These are phyloP conservation scores for Scutellaria baicalensis DNA, from an alignment of 257 asterid species.

Conservation along the genomic window DNA sequence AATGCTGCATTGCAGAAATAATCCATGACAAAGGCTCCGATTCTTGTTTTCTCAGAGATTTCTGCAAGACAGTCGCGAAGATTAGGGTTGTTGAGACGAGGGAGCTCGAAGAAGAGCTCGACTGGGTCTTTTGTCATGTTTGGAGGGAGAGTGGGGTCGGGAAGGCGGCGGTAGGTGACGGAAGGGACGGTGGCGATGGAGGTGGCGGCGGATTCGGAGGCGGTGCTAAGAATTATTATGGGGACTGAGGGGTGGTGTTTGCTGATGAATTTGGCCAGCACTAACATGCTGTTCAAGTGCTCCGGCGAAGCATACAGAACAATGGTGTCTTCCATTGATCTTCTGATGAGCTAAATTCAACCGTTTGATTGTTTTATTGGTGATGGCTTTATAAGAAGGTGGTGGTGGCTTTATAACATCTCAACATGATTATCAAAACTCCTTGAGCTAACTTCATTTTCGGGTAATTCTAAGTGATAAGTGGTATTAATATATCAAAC, in stretches of 20 bases:
- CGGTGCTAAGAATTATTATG: conserved; percentile 18
- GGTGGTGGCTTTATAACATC: too few relatives aligned
- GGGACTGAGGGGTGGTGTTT: conserved; percentile 28
- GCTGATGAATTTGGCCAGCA: conserved; percentile 25
- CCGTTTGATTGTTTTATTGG: too few relatives aligned
- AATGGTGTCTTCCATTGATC: conserved; percentile 16
- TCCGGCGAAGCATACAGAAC: conserved; percentile 21
- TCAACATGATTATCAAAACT: too few relatives aligned
- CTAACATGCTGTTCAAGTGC: conserved; percentile 19
- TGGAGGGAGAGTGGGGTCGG: conserved; percentile 18
- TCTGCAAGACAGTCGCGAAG: conserved; percentile 17
- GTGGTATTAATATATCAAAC: too few relatives aligned
- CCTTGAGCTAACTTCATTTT: too few relatives aligned
- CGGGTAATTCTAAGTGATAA: too few relatives aligned
- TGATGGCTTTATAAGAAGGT: too few relatives aligned
- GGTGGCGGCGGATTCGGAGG: conserved; percentile 9
- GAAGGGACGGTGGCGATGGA: conserved; percentile 14
- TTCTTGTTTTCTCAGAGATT: conserved; percentile 12
- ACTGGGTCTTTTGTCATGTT: background rate
- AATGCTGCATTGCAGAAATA: conserved; percentile 27
- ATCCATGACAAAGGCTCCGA: conserved; percentile 29
- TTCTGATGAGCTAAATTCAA: too few relatives aligned
- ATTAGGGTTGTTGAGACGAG: conserved; percentile 28
- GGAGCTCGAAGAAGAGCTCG: conserved; percentile 26
- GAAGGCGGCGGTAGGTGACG: conserved; percentile 23